Evolutionary conservation across 805 yeast species (phyloP).

Genomic region (Pichia heedii): DNA sequence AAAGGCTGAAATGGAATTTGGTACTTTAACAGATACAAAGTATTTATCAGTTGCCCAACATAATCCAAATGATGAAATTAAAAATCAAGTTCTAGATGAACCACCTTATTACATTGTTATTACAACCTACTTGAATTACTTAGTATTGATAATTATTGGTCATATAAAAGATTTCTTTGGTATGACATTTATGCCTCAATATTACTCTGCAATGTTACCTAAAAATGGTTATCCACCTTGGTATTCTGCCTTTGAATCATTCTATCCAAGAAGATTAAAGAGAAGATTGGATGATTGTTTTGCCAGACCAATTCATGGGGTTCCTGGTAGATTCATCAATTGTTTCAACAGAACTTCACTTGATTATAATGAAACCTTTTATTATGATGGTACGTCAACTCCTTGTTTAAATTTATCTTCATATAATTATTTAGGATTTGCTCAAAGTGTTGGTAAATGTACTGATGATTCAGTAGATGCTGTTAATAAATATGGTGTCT

Average conservation of each 20-base stretch:
- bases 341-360: constrained; percentile 72
- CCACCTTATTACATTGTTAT: constrained; percentile 78
- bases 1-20: constrained; percentile 62
- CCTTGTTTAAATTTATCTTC: constrained; percentile 82
- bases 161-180: constrained; percentile 87
- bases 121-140: constrained; percentile 77
- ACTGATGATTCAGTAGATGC: constrained; percentile 64
- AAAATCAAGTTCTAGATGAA: constrained; percentile 62
- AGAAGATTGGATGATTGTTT: constrained; percentile 89
- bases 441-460: constrained; percentile 88
- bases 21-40: constrained; percentile 55
- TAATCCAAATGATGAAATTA: constrained; percentile 47
- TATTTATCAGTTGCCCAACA: constrained; percentile 55
- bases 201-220: constrained; percentile 59
- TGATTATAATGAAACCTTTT: constrained; percentile 54
- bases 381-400: constrained; percentile 65
- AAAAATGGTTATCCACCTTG: constrained; percentile 92
- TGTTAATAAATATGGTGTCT: constrained; percentile 63
- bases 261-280: constrained; percentile 87
- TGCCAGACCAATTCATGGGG: constrained; percentile 93
- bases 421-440: constrained; percentile 94
- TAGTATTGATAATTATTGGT: constrained; percentile 79
- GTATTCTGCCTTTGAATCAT: constrained; percentile 87
- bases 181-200: constrained; percentile 56
- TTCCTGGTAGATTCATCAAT: constrained; percentile 85